Conservation (phyloP, 176 grass and related monocot species). For the Carex myosuroides region DNA sequence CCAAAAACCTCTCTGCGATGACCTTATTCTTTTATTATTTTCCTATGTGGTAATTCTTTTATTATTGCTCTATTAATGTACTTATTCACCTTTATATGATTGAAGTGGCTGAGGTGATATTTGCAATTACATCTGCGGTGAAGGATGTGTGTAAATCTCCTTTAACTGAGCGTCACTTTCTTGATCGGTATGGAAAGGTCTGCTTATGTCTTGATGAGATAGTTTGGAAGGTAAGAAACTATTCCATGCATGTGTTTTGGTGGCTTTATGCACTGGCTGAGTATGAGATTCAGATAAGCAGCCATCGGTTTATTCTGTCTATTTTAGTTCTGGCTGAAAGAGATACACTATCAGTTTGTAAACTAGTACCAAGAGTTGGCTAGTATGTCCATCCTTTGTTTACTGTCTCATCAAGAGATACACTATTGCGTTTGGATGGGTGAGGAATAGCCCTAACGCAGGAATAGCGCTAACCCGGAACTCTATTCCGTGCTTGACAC, state of each 20-base stretch:
- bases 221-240: constrained; percentile 66
- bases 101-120: constrained; percentile 83
- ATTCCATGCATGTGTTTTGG: constrained; percentile 1
- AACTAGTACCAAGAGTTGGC: neutral
- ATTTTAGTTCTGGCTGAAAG: neutral
- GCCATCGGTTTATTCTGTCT: neutral
- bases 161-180: constrained; percentile 75
- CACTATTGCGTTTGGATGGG: too few relatives aligned
- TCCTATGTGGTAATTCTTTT: neutral
- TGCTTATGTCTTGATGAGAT: constrained; percentile 92
- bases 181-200: constrained; percentile 87
- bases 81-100: neutral
- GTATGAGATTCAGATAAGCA: neutral
- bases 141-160: constrained; percentile 88
- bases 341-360: neutral
- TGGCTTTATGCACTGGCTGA: neutral
- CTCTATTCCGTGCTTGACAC: too few relatives aligned
- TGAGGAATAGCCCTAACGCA: too few relatives aligned
- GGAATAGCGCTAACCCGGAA: too few relatives aligned
- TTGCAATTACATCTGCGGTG: constrained; percentile 78
- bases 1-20: neutral
- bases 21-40: neutral
- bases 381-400: neutral
- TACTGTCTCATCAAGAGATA: neutral
- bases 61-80: neutral